phyloP scores from a whole-genome alignment of 306 rosid genomes.

The Dryas alaskensis region DNA sequence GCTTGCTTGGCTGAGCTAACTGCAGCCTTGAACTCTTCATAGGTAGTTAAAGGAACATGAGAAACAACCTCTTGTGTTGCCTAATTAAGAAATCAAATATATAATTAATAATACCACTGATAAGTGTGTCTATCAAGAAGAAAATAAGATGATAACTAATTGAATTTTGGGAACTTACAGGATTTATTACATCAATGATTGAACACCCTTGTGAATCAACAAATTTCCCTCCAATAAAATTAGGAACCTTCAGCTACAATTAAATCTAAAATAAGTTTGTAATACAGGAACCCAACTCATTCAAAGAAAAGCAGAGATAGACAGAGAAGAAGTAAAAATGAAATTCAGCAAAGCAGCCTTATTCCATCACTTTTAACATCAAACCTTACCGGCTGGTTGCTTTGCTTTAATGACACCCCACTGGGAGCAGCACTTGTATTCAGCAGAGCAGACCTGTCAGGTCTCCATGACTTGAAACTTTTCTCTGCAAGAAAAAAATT shows the following conservation, averaged over 20 bases:
- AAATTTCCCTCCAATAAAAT: constrained; percentile 63
- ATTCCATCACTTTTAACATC: constrained; percentile 15
- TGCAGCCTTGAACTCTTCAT: constrained; percentile 75
- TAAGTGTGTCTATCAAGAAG: constrained; percentile 11
- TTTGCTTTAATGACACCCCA: constrained; percentile 34
- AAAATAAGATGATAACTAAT: constrained; percentile 4
- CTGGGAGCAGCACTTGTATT: constrained; percentile 32
- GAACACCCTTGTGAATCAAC: constrained; percentile 51
- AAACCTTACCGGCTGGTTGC: constrained; percentile 51
- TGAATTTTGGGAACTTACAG: constrained; percentile 47
- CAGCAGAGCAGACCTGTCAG: constrained; percentile 35
- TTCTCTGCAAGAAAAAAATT: constrained; percentile 46
- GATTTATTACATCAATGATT: constrained; percentile 54
- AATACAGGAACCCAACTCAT: constrained; percentile 11
- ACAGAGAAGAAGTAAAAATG: constrained; percentile 9
- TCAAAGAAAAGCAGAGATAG: constrained; percentile 13
- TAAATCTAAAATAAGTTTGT: constrained; percentile 32
- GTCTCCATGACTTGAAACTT: constrained; percentile 62
- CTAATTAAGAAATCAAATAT: constrained; percentile 35
- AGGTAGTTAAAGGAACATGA: constrained; percentile 61
- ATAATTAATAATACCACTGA: constrained; percentile 20
- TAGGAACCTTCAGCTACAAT: constrained; percentile 63
- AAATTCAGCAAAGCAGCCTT: constrained; percentile 15
- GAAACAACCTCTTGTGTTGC: constrained; percentile 84
- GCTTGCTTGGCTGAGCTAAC: constrained; percentile 73